A percentile compares a stretch with the other conserved stretches of the same genome.
Conservation (phyloP, 2,329 filamentous ascomycete genomes). For the Aspergillus sp. region DNA sequence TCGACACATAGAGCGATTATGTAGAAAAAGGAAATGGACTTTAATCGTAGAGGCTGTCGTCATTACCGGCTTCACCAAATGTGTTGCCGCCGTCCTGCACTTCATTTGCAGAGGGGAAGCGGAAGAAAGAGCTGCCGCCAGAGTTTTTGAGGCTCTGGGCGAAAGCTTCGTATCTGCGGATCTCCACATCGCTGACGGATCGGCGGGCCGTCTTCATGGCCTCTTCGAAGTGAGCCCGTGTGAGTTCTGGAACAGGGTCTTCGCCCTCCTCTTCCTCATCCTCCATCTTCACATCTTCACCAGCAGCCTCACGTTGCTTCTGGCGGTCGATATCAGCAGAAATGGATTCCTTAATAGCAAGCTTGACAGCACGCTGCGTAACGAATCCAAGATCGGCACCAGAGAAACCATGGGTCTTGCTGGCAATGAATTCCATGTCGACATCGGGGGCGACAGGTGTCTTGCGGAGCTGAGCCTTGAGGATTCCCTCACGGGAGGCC, state of each 20-base stretch:
- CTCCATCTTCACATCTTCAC: conserved; percentile 74
- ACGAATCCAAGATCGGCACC: conserved; percentile 99
- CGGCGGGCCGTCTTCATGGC: conserved; percentile 93
- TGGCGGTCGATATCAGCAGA: conserved; percentile 80
- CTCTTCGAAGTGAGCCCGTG: conserved; percentile 96
- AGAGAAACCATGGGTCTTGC: conserved; percentile 97
- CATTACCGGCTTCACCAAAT: conserved; percentile 85
- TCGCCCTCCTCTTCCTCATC: conserved; percentile 62
- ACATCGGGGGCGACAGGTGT: conserved; percentile 87
- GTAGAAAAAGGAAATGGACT: conserved; percentile 31
- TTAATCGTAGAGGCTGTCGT: conserved; percentile 97
- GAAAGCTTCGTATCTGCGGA: conserved; percentile 96
- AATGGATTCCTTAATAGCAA: conserved; percentile 98
- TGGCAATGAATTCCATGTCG: conserved; percentile 86
- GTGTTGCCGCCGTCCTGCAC: conserved; percentile 53
- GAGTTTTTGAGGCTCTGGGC: conserved; percentile 99
- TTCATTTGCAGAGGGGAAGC: conserved; percentile 73
- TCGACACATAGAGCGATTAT: conserved; percentile 48
- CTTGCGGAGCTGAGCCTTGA: conserved; percentile 96
- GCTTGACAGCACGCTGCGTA: conserved; percentile 97
- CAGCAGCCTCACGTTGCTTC: conserved; percentile 84
- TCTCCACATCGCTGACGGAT: conserved; percentile 95
- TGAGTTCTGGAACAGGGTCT: conserved; percentile 93
- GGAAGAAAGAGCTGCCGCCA: conserved; percentile 94
- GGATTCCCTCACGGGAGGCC: conserved; percentile 81